A percentile compares a stretch with the other conserved stretches of the same genome.
phyloP scores from a whole-genome alignment of 345 rosid species.

The Salix exigua region DNA sequence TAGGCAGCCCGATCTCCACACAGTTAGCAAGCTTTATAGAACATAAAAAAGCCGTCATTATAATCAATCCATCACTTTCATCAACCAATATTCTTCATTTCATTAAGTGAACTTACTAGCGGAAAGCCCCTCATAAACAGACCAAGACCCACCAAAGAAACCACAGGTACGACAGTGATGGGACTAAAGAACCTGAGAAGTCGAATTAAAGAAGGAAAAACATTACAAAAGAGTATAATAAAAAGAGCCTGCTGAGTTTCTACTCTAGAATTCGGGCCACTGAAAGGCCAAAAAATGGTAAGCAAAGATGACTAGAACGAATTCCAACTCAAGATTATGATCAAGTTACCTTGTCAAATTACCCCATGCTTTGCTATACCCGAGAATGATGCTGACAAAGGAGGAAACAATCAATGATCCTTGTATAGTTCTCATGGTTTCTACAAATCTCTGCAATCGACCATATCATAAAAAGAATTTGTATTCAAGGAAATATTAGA shows the following conservation, averaged over 20 bases:
- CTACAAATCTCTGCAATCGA: constrained; percentile 65
- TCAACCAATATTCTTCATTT: neutral
- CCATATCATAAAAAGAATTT: neutral
- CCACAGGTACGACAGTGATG: constrained; percentile 67
- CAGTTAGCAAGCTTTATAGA: constrained; percentile 80
- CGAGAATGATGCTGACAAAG: constrained; percentile 72
- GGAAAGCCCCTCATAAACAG: constrained; percentile 86
- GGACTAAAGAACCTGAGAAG: constrained; percentile 64
- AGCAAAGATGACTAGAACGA: neutral
- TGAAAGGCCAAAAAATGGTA: neutral
- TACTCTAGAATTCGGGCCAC: neutral
- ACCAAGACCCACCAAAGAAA: constrained; percentile 77
- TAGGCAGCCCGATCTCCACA: constrained; percentile 89
- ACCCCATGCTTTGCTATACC: constrained; percentile 72
- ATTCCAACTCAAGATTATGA: neutral
- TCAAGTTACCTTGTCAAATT: constrained; percentile 59
- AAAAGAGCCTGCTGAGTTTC: neutral
- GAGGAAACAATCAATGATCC: constrained; percentile 89
- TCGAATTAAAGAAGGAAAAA: neutral
- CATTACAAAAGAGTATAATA: neutral
- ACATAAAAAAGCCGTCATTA: neutral
- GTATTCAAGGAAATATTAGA: neutral
- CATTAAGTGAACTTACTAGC: constrained; percentile 48
- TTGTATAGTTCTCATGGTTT: constrained; percentile 79
- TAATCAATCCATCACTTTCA: neutral